A percentile compares a stretch with the other conserved stretches of the same genome.
Evolutionary conservation across 2,329 filamentous ascomycete species (phyloP).

Genomic region (Rhexocercosporidium sp.): DNA sequence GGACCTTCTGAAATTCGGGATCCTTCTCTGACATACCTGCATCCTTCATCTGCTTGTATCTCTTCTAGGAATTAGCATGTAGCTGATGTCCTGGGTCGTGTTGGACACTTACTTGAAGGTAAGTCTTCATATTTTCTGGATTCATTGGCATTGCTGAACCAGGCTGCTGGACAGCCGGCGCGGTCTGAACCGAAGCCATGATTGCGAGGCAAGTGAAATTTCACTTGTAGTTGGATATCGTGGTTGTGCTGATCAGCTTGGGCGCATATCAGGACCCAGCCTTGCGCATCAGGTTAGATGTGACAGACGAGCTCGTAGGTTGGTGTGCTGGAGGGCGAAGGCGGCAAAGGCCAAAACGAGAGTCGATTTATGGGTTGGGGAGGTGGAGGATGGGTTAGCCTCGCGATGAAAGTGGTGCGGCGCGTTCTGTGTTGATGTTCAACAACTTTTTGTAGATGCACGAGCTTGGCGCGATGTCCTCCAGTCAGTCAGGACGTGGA

Average conservation of each 20-base stretch:
- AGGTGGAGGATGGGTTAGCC: slow-evolving; percentile 27
- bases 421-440: slow-evolving; percentile 41
- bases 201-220: slow-evolving; percentile 40
- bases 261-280: slow-evolving; percentile 43
- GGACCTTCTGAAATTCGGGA: slow-evolving; percentile 85
- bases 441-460: slow-evolving; percentile 39
- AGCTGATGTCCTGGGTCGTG: slow-evolving; percentile 7
- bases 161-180: slow-evolving; percentile 70
- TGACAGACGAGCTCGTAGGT: slow-evolving; percentile 21
- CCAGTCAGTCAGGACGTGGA: slow-evolving; percentile 23
- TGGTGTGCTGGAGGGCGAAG: slow-evolving; percentile 31
- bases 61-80: slow-evolving; percentile 58
- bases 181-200: slow-evolving; percentile 83
- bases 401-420: slow-evolving; percentile 31
- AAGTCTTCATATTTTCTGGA: slow-evolving; percentile 78
- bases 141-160: slow-evolving; percentile 62
- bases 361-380: slow-evolving; percentile 18
- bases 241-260: slow-evolving; percentile 29
- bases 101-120: slow-evolving; percentile 62
- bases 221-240: slow-evolving; percentile 24
- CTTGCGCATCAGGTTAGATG: slow-evolving; percentile 42
- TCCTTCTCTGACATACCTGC: slow-evolving; percentile 80
- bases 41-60: slow-evolving; percentile 88
- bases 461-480: slow-evolving; percentile 41
- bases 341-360: slow-evolving; percentile 21